A percentile compares a stretch with the other conserved stretches of the same genome.
phyloP scores from a whole-genome alignment of 495 filamentous ascomycete genomes.

The Penicillium crystallinum region DNA sequence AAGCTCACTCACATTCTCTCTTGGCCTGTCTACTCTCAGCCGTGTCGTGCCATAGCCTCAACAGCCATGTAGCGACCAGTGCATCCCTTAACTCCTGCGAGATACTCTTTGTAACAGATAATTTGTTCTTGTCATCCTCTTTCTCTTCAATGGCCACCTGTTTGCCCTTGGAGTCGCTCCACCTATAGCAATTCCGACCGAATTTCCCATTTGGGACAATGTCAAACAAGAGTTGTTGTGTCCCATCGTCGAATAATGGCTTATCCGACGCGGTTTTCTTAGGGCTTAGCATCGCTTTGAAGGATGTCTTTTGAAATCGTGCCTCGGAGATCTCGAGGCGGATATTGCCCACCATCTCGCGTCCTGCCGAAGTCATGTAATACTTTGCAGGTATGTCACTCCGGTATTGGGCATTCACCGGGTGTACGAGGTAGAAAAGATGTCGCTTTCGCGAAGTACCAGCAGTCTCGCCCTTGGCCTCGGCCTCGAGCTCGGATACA shows the following conservation, averaged over 20 bases:
- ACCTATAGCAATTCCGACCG: slow-evolving; percentile 7
- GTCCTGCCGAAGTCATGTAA: slow-evolving; percentile 10
- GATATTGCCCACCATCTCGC: slow-evolving; percentile 16
- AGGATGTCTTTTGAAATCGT: slow-evolving; percentile 8
- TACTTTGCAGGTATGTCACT: slow-evolving; percentile 15
- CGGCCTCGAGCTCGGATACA: background rate
- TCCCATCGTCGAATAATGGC: slow-evolving; percentile 10
- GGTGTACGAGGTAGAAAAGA: slow-evolving; percentile 17
- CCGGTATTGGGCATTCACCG: slow-evolving; percentile 12
- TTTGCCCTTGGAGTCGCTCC: slow-evolving; percentile 4
- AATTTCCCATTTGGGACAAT: slow-evolving; percentile 2
- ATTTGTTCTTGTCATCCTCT: slow-evolving; percentile 4
- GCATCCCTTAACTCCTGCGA: slow-evolving; percentile 11
- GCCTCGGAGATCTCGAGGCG: slow-evolving; percentile 7
- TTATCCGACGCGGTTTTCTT: slow-evolving; percentile 3
- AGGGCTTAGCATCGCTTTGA: slow-evolving; percentile 11
- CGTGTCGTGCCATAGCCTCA: slow-evolving; percentile 16
- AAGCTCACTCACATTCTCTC: slow-evolving; percentile 9
- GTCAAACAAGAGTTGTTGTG: background rate
- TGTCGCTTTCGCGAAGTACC: background rate
- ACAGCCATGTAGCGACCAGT: slow-evolving; percentile 11
- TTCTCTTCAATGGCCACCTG: slow-evolving; percentile 9
- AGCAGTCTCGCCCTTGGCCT: background rate
- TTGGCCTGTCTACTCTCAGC: slow-evolving; percentile 15
- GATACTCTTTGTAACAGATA: slow-evolving; percentile 5